Evolutionary conservation across 2,329 filamentous ascomycete genomes (phyloP), one percentile per base, ranked within the genome.

Genomic region (Pestalotiopsis sp.): DNA sequence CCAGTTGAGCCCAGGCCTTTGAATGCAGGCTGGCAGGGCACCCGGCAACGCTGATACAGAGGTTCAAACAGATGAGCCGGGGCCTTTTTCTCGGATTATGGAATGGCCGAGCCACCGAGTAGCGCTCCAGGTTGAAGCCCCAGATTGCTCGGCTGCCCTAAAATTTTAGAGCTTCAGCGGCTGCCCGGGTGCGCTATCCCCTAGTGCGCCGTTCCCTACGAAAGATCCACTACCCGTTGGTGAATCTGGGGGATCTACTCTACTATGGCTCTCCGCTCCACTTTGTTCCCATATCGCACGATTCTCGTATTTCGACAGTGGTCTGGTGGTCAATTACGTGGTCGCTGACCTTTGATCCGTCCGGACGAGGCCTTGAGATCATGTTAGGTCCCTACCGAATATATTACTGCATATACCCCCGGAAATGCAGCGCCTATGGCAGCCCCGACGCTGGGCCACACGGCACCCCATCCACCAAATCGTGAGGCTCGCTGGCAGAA

Each of bases 341-440:
- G 20, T 27, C 57, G 57, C 57, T 59, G 59, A 36, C 59, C 59
- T 45, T 13, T 27, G n/a, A 11, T 27, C 9, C 7, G 9, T 20
- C 38, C 23, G 38, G n/a, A 25, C 27, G 12, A 36, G 9, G n/a
- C 11, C 17, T 27, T 36, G 45, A n/a, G 25, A 67, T 5, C 12
- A 14, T 68, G 69, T 49, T 66, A 68, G 66, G 65, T 70, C 69
- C 67, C 62, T 36, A 68, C 36, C 58, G 56, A 69, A 59, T 66
- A 65, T n/a, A 52, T 63, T n/a, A 62, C 27, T 36, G 27, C 59
- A 62, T 57, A 27, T 25, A 31, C 23, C 66, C 41, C 63, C 69
- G 61, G 68, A 71, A 25, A 76, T 76, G 75, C 73, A 72, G 38
- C 73, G 72, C 61, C 65, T 72, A 56, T 59, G 70, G 39, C 38